These are phyloP conservation scores for Lophium mytilinum DNA, from an alignment of 495 filamentous ascomycete genomes.

Conservation along the genomic window DNA sequence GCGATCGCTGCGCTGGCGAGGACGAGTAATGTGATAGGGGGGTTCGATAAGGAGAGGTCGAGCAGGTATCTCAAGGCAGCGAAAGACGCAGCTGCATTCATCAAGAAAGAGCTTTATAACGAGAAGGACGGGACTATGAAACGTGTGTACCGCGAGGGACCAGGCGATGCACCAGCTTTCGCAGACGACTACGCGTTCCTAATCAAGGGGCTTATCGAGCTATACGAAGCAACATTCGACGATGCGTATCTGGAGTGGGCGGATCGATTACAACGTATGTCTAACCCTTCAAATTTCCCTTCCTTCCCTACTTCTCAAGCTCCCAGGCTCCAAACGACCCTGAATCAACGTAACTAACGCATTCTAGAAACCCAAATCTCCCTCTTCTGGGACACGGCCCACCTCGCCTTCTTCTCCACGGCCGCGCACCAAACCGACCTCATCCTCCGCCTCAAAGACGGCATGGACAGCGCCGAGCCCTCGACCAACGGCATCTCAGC, in stretches of 20 bases:
- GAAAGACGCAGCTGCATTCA: slow-evolving; percentile 62
- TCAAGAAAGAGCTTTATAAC: slow-evolving; percentile 71
- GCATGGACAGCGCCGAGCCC: slow-evolving; percentile 84
- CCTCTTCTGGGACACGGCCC: slow-evolving; percentile 38
- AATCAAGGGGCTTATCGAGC: slow-evolving; percentile 71
- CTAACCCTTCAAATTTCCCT: background rate
- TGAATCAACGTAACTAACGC: slow-evolving; percentile 9
- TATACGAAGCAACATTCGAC: slow-evolving; percentile 84
- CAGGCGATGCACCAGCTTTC: slow-evolving; percentile 66
- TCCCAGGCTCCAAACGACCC: background rate
- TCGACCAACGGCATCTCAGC: slow-evolving; percentile 81
- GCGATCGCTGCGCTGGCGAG: slow-evolving; percentile 77
- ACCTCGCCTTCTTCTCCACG: slow-evolving; percentile 84
- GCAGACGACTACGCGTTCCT: slow-evolving; percentile 95
- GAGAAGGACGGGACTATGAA: slow-evolving; percentile 52
- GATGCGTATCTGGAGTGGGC: slow-evolving; percentile 75
- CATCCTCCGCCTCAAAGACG: slow-evolving; percentile 83
- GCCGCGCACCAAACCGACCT: slow-evolving; percentile 56
- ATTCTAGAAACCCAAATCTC: slow-evolving; percentile 41
- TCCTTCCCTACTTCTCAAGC: background rate
- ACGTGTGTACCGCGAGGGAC: slow-evolving; percentile 69
- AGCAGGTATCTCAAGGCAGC: slow-evolving; percentile 56
- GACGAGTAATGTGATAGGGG: slow-evolving; percentile 56
- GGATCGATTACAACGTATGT: slow-evolving; percentile 67
- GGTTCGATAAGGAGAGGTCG: slow-evolving; percentile 50